A percentile compares a stretch with the other conserved stretches of the same genome.
These are phyloP conservation scores for Suhomyces bolitotheri DNA, from an alignment of 1,139 yeast genomes.

Conservation along the genomic window DNA sequence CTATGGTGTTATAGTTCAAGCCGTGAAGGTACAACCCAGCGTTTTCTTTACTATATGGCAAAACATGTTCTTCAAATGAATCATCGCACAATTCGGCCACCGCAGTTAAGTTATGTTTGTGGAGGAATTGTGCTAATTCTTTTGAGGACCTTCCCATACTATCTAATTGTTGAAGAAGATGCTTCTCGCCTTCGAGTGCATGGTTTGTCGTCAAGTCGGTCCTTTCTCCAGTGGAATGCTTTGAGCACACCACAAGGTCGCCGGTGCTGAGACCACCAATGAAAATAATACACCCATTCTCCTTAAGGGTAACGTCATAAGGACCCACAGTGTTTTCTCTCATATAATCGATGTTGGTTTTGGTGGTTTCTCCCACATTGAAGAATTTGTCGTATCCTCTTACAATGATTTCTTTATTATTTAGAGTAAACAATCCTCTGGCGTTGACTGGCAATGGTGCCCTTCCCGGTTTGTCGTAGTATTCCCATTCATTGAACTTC, in stretches of 20 bases:
- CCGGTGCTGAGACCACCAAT: slow-evolving; percentile 78
- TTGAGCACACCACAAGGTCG: slow-evolving; percentile 77
- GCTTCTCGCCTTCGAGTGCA: slow-evolving; percentile 68
- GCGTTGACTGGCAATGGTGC: slow-evolving; percentile 69
- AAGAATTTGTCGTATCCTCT: slow-evolving; percentile 96
- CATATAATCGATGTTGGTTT: slow-evolving; percentile 53
- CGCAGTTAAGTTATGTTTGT: slow-evolving; percentile 64
- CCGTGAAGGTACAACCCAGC: slow-evolving; percentile 93
- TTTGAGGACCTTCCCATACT: slow-evolving; percentile 35
- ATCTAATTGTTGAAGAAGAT: slow-evolving; percentile 55
- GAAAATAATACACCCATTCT: slow-evolving; percentile 91
- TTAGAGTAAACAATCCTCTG: slow-evolving; percentile 75
- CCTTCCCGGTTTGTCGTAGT: slow-evolving; percentile 46
- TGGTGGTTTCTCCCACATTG: slow-evolving; percentile 65
- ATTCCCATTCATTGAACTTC: slow-evolving; percentile 91
- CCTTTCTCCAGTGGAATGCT: slow-evolving; percentile 79
- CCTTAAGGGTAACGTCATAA: slow-evolving; percentile 77
- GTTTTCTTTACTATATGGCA: slow-evolving; percentile 63
- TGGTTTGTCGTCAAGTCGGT: slow-evolving; percentile 62
- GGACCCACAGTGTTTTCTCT: slow-evolving; percentile 63
- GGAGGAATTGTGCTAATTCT: slow-evolving; percentile 59
- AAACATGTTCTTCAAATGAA: slow-evolving; percentile 87
- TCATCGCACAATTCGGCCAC: slow-evolving; percentile 95
- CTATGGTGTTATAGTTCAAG: slow-evolving; percentile 64
- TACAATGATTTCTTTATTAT: slow-evolving; percentile 54